Evolutionary conservation across 208 protist genomes (phyloP), one percentile per base, ranked within the genome.

Genomic region (Acanthamoeba royreba): DNA sequence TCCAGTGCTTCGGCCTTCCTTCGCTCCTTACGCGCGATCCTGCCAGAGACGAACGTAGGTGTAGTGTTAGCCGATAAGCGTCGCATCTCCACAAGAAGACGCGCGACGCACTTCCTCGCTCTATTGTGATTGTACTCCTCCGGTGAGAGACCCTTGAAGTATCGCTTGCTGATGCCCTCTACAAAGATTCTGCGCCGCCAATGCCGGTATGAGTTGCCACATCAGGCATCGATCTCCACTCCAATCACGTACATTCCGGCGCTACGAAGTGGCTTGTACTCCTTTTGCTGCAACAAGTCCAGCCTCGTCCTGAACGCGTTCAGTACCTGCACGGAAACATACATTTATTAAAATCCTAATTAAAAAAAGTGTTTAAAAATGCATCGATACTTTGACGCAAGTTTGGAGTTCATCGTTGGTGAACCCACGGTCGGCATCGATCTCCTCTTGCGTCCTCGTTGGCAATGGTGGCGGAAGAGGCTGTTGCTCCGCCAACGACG

Each of bases 91-190:
- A 74, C 19, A 15, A 33, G 31, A 35, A 40, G 33, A 7, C 35
- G 38, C 8, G n/a, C 15, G 49, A 31, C 72, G 72, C 33, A 81
- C 72, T 81, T 81, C 19, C 81, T 4, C 11, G 81, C 81, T n/a
- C 61, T 88, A 49, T 88, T 88, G 81, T 88, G 81, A 49, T 88
- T 88, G 81, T 88, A 88, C 52, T 88, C 81, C 52, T 88, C 47
- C 4, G 81, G 81, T 31, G 81, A 45, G 47, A 88, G 45, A 15
- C 81, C 81, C 52, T 88, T 88, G 81, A 88, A 88, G 81, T 88
- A 88, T 31, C 81, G 81, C 11, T 88, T 88, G 81, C 81, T 88
- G 47, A 88, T 63, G 45, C 81, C 81, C 33, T 88, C 81, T 40
- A 88, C 47, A 31, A 88, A 88, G 28, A 88, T 63, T n/a, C 81